Conservation (phyloP, 2,329 filamentous ascomycete genomes). For the Myriosclerotinia scirpicola region DNA sequence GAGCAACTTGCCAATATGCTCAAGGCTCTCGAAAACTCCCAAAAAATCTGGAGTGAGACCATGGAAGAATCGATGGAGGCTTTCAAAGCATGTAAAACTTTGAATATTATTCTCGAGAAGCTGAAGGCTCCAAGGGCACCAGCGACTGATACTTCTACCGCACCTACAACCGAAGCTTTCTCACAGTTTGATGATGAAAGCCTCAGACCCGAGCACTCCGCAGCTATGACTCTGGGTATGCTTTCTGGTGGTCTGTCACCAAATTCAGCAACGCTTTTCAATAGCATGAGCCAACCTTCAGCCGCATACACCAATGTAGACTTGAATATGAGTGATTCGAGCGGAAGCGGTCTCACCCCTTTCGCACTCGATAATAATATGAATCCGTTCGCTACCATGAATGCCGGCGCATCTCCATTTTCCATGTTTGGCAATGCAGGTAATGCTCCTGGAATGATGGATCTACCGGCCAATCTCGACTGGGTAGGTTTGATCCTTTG, state of each 20-base stretch:
- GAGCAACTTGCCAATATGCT: constrained; percentile 74
- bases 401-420: constrained; percentile 46
- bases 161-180: constrained; percentile 33
- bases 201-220: constrained; percentile 62
- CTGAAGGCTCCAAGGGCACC: constrained; percentile 54
- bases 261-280: constrained; percentile 42
- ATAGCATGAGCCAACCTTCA: constrained; percentile 40
- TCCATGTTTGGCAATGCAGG: constrained; percentile 50
- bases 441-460: constrained; percentile 50
- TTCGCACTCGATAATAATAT: constrained; percentile 40
- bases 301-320: constrained; percentile 37
- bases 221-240: constrained; percentile 70
- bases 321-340: constrained; percentile 36
- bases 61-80: constrained; percentile 82
- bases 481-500: constrained; percentile 53
- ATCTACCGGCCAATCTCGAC: constrained; percentile 58
- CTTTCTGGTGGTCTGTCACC: constrained; percentile 61
- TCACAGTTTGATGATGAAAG: constrained; percentile 46
- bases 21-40: constrained; percentile 67
- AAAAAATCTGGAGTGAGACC: constrained; percentile 76
- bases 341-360: constrained; percentile 45
- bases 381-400: constrained; percentile 35
- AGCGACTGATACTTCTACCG: constrained; percentile 8
- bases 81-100: constrained; percentile 76
- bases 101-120: constrained; percentile 84